A percentile compares a stretch with the other conserved stretches of the same genome.
phyloP scores from a whole-genome alignment of 495 filamentous ascomycete species.

The Annulohypoxylon bovei region DNA sequence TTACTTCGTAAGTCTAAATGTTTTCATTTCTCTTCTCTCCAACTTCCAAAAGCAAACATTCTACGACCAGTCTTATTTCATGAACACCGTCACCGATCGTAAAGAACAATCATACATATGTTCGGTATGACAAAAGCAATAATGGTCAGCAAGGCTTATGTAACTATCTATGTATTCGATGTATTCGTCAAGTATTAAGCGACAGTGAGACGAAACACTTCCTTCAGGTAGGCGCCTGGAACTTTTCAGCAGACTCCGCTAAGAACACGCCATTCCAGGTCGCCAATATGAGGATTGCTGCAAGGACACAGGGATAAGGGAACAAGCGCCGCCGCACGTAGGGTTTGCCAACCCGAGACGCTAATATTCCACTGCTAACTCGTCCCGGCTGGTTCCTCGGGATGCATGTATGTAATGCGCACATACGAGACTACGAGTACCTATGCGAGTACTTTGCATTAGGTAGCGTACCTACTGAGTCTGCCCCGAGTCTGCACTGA shows the following conservation, averaged over 20 bases:
- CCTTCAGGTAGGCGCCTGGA: background rate
- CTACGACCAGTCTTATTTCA: background rate
- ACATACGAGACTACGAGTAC: too few relatives aligned
- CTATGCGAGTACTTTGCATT: background rate
- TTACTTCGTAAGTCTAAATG: background rate
- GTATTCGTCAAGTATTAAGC: background rate
- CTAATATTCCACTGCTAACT: conserved; percentile 19
- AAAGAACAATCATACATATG: background rate
- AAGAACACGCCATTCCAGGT: conserved; percentile 19
- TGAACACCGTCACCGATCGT: background rate
- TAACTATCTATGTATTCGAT: background rate
- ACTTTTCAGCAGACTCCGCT: conserved; percentile 18
- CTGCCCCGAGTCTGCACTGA: background rate
- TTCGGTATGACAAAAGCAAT: conserved; percentile 1
- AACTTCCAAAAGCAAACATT: background rate
- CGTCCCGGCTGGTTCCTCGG: background rate
- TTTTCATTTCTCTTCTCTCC: background rate
- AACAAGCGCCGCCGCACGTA: conserved; percentile 36
- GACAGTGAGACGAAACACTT: conserved; percentile 1
- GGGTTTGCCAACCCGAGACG: conserved; percentile 37
- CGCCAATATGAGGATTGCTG: background rate
- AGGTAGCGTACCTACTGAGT: background rate
- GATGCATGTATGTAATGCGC: background rate
- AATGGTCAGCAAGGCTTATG: background rate
- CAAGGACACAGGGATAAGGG: conserved; percentile 29